Conservation (phyloP, 106 monocot species). For the Amphibolis antarctica region DNA sequence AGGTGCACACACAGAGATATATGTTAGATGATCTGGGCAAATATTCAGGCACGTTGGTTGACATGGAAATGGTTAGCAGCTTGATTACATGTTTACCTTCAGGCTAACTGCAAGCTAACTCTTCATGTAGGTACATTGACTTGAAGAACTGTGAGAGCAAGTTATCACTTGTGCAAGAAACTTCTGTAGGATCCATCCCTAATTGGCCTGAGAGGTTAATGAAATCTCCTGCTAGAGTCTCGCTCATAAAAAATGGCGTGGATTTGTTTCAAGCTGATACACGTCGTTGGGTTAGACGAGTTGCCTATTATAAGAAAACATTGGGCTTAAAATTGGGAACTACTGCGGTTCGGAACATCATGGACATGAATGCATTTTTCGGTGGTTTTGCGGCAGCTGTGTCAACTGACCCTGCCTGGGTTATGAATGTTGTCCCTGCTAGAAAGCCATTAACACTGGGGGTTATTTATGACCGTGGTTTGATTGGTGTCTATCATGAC, state of each 20-base stretch:
- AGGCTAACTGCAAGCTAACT: not conserved
- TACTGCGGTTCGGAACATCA: conserved; percentile 53
- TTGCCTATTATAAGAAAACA: conserved; percentile 64
- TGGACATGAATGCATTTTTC: conserved; percentile 98
- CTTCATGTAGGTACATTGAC: conserved; percentile 57
- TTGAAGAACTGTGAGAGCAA: conserved; percentile 67
- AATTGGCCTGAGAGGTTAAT: conserved; percentile 72
- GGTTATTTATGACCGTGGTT: conserved; percentile 81
- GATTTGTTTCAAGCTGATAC: conserved; percentile 71
- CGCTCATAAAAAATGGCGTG: conserved; percentile 44
- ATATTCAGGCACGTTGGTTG: too few relatives aligned
- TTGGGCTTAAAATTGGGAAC: conserved; percentile 66
- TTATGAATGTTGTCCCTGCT: conserved; percentile 91
- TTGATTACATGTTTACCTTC: not conserved
- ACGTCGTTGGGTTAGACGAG: conserved; percentile 53
- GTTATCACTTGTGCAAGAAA: conserved; percentile 15
- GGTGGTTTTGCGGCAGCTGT: conserved; percentile 88
- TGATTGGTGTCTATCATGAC: conserved; percentile 91
- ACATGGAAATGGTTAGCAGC: too few relatives aligned
- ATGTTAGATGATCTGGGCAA: too few relatives aligned
- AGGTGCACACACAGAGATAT: too few relatives aligned
- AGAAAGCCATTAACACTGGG: conserved; percentile 58
- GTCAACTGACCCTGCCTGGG: conserved; percentile 62
- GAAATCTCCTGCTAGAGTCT: conserved; percentile 42
- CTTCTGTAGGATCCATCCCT: conserved; percentile 41